Evolutionary conservation across 2,329 filamentous ascomycete species (phyloP).

Genomic region (Fusarium zealandicum): DNA sequence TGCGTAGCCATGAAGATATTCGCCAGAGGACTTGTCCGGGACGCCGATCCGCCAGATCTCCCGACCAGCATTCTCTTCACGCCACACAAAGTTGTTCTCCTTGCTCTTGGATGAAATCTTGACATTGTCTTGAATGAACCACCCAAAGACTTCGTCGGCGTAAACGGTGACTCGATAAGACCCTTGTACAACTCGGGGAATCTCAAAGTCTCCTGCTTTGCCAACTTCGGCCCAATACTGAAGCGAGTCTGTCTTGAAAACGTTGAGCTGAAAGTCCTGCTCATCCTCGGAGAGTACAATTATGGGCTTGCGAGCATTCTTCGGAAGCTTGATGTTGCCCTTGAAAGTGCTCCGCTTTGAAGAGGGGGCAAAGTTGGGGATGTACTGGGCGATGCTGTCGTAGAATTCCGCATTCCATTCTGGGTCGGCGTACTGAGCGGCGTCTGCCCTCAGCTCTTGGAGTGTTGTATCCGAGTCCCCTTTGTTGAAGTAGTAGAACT

Average conservation of each 20-base stretch:
- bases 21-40: conserved; percentile 62
- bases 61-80: conserved; percentile 19
- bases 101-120: conserved; percentile 46
- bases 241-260: conserved; percentile 57
- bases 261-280: conserved; percentile 48
- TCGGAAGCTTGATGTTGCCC: conserved; percentile 27
- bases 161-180: conserved; percentile 30
- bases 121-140: conserved; percentile 44
- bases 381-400: conserved; percentile 22
- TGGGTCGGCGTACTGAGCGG: conserved; percentile 16
- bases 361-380: conserved; percentile 22
- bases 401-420: conserved; percentile 33
- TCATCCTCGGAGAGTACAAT: conserved; percentile 55
- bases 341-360: conserved; percentile 14
- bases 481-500: conserved; percentile 67
- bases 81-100: conserved; percentile 9
- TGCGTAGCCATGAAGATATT: conserved; percentile 64
- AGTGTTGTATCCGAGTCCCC: conserved; percentile 7
- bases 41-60: conserved; percentile 29
- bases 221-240: conserved; percentile 67
- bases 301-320: conserved; percentile 47
- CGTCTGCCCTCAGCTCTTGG: conserved; percentile 20
- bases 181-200: conserved; percentile 25
- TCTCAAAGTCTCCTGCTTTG: conserved; percentile 46
- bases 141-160: conserved; percentile 28